A percentile compares a stretch with the other conserved stretches of the same genome.
phyloP scores from a whole-genome alignment of 805 yeast species.

The Kodamaea hsintzibuensis region DNA sequence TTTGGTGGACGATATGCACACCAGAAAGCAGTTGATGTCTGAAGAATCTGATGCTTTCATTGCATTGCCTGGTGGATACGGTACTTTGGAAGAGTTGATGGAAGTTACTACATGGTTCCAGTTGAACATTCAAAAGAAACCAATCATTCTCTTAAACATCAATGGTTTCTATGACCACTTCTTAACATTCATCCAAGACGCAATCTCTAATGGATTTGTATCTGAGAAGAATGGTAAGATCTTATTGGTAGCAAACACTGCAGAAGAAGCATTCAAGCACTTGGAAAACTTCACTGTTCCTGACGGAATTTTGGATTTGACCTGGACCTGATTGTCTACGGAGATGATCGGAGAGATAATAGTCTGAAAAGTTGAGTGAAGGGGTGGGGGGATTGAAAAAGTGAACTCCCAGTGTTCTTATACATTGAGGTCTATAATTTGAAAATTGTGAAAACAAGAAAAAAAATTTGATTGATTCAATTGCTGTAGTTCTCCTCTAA shows the following conservation, averaged over 20 bases:
- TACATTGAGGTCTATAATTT: not conserved
- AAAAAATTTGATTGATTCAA: not conserved
- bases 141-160: slow-evolving; percentile 74
- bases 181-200: slow-evolving; percentile 57
- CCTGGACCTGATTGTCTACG: slow-evolving; percentile 47
- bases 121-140: slow-evolving; percentile 80
- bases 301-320: slow-evolving; percentile 69
- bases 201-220: slow-evolving; percentile 68
- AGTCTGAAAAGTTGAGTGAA: not conserved
- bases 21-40: slow-evolving; percentile 85
- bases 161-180: slow-evolving; percentile 79
- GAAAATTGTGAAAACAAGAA: not conserved
- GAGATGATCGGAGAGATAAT: not conserved
- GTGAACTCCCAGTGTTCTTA: not conserved
- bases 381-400: not conserved
- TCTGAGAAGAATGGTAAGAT: slow-evolving; percentile 65
- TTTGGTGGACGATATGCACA: slow-evolving; percentile 85
- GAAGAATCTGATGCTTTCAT: slow-evolving; percentile 82
- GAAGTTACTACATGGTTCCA: slow-evolving; percentile 92
- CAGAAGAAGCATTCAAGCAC: slow-evolving; percentile 65
- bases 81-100: slow-evolving; percentile 86
- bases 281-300: slow-evolving; percentile 65
- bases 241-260: slow-evolving; percentile 64
- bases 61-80: slow-evolving; percentile 91
- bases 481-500: not conserved